phyloP scores from a whole-genome alignment of 2,329 filamentous ascomycete genomes.

The Fusarium multiceps region DNA sequence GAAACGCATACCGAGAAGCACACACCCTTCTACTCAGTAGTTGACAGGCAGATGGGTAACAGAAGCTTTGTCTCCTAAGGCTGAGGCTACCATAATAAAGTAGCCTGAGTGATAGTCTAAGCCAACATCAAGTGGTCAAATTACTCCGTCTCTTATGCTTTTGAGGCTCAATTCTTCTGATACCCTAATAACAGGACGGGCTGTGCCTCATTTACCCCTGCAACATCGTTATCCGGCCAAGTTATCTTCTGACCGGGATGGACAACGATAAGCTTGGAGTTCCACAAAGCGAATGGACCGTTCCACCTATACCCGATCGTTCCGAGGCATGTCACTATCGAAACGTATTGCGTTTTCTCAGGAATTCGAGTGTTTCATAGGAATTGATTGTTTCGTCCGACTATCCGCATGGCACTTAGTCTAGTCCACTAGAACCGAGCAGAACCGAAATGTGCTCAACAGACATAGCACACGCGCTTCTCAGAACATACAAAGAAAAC shows the following conservation, averaged over 20 bases:
- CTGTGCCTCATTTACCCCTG: not conserved
- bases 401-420: not conserved
- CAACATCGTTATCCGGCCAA: not conserved
- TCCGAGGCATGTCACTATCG: constrained; percentile 2
- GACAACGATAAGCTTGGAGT: not conserved
- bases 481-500: not conserved
- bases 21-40: constrained; percentile 11
- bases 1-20: not conserved
- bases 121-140: not conserved
- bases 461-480: not conserved
- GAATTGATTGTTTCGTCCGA: constrained; percentile 2
- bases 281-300: not conserved
- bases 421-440: not conserved
- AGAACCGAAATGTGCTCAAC: not conserved
- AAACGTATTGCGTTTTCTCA: not conserved
- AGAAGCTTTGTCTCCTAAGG: not conserved
- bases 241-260: not conserved
- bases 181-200: not conserved
- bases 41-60: not conserved
- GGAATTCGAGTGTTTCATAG: constrained; percentile 5
- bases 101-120: not conserved
- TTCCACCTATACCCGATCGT: constrained; percentile 6
- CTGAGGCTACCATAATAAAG: not conserved
- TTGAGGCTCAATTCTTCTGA: not conserved
- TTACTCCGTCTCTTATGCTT: not conserved